A percentile compares a stretch with the other conserved stretches of the same genome.
These are phyloP conservation scores for Gamarada debralockiae DNA, from an alignment of 495 filamentous ascomycete species.

Conservation along the genomic window DNA sequence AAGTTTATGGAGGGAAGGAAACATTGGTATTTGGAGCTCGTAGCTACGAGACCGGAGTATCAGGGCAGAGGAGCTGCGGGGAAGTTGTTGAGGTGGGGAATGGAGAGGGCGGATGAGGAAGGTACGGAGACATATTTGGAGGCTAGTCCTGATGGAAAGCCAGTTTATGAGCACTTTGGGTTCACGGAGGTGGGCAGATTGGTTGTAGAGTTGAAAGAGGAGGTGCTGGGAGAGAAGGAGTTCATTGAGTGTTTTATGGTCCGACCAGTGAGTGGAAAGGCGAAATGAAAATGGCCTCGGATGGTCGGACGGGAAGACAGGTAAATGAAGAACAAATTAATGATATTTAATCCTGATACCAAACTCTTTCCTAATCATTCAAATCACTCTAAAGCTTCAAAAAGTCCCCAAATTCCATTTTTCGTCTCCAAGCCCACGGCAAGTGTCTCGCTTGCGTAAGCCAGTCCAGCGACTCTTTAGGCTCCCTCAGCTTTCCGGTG, in stretches of 20 bases:
- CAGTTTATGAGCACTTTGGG: conserved; percentile 51
- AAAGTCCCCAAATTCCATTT: no score
- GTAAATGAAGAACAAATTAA: no score
- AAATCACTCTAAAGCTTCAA: no score
- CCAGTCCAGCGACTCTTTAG: no score
- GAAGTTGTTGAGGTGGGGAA: conserved; percentile 45
- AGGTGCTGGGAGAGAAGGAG: conserved; percentile 18
- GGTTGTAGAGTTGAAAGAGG: conserved; percentile 23
- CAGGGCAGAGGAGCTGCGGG: conserved; percentile 49
- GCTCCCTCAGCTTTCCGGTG: no score
- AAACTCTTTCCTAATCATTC: no score
- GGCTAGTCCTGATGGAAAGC: conserved; percentile 44
- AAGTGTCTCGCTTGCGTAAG: no score
- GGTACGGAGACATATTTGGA: conserved; percentile 48
- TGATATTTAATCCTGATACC: no score
- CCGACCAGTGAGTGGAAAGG: conserved; percentile 14
- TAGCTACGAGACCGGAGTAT: conserved; percentile 40
- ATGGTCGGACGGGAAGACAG: no score
- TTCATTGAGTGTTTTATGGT: conserved; percentile 30
- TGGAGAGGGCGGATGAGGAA: conserved; percentile 43
- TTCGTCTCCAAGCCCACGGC: no score
- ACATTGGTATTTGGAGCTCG: conserved; percentile 42
- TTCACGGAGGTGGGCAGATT: conserved; percentile 41
- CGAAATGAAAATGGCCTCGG: background rate
- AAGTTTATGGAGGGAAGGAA: conserved; percentile 29